Percentiles rank a stretch among this genome's conserved stretches.
Conservation (phyloP, 2,329 filamentous ascomycete species). For the Stylonectria norvegica region DNA sequence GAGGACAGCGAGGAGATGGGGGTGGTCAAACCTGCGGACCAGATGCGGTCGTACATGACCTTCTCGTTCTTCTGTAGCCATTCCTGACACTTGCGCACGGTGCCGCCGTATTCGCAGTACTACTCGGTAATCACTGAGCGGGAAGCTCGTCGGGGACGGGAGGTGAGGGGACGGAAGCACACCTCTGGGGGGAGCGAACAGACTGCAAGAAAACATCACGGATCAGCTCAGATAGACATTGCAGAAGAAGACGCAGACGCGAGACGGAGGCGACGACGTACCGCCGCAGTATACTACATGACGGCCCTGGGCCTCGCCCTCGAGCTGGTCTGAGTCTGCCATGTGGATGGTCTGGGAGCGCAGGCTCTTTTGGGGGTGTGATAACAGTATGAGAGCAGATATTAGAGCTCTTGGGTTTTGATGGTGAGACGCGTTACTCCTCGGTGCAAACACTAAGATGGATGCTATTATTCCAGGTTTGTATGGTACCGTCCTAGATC, state of each 20-base stretch:
- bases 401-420: slow-evolving; percentile 19
- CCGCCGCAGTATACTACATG: slow-evolving; percentile 57
- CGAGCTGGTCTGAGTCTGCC: slow-evolving; percentile 52
- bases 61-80: slow-evolving; percentile 80
- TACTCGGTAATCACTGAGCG: slow-evolving; percentile 42
- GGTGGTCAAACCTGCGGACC: slow-evolving; percentile 69
- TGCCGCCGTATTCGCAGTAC: slow-evolving; percentile 99
- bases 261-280: slow-evolving; percentile 38
- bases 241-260: slow-evolving; percentile 7
- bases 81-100: slow-evolving; percentile 93
- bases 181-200: slow-evolving; percentile 66
- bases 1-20: not conserved
- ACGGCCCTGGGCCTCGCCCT: slow-evolving; percentile 49
- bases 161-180: slow-evolving; percentile 21
- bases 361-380: slow-evolving; percentile 12
- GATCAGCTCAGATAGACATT: slow-evolving; percentile 13
- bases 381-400: too few relatives aligned
- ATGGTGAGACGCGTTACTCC: slow-evolving; percentile 31
- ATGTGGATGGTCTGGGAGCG: slow-evolving; percentile 38
- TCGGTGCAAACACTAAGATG: too few relatives aligned
- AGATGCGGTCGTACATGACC: slow-evolving; percentile 72
- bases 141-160: slow-evolving; percentile 8
- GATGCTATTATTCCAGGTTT: too few relatives aligned
- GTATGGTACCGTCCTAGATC: too few relatives aligned
- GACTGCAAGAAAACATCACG: slow-evolving; percentile 45